A percentile compares a stretch with the other conserved stretches of the same genome.
phyloP scores from a whole-genome alignment of 176 grass and related monocot genomes.

The Cenchrus americanus region DNA sequence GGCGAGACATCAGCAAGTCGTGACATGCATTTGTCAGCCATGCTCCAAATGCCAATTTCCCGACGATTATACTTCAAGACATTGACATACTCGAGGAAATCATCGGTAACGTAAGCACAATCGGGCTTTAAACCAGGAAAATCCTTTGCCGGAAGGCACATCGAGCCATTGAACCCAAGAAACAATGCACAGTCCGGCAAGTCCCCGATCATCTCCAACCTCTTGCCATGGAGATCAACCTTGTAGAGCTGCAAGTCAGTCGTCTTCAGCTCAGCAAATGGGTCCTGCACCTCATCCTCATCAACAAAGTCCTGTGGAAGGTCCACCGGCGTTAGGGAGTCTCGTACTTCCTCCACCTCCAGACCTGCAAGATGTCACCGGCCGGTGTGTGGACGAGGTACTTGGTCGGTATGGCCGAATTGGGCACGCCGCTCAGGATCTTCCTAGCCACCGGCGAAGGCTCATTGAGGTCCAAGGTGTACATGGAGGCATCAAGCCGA shows the following conservation, averaged over 20 bases:
- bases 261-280: not conserved
- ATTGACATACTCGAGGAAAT: not conserved
- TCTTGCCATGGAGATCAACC: not conserved
- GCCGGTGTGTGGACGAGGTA: not conserved
- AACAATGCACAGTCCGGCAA: conserved; percentile 8
- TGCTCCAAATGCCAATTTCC: conserved; percentile 7
- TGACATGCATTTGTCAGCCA: not conserved
- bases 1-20: not conserved
- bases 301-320: not conserved
- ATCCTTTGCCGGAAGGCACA: not conserved
- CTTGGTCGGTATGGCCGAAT: not conserved
- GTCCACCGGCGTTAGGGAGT: not conserved
- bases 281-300: not conserved
- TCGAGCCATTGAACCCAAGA: not conserved
- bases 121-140: conserved; percentile 1
- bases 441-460: not conserved
- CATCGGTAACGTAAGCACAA: conserved; percentile 9
- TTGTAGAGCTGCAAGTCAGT: not conserved
- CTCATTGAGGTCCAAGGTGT: not conserved
- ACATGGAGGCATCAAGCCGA: not conserved
- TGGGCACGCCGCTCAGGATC: not conserved
- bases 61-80: not conserved
- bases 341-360: not conserved
- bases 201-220: not conserved
- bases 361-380: conserved; percentile 5